Percentiles rank a stretch among this genome's conserved stretches.
Evolutionary conservation across 495 filamentous ascomycete species (phyloP).

Genomic region (Penicillium lividum): DNA sequence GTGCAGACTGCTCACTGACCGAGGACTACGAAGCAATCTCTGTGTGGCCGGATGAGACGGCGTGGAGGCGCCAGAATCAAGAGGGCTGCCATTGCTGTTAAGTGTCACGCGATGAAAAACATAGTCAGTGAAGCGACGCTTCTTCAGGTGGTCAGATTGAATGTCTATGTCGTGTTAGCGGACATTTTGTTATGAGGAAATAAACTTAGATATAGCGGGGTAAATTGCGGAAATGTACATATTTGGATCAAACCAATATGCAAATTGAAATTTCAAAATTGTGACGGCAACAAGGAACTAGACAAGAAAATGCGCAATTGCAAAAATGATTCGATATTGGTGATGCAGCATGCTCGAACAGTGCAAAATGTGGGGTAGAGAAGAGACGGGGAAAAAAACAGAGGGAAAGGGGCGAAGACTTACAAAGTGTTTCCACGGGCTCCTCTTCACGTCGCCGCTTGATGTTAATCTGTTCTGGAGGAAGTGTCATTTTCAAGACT

Average conservation of each 20-base stretch:
- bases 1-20: conserved; percentile 44
- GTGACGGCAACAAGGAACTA: not conserved
- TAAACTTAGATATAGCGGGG: not conserved
- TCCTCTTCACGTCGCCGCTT: conserved; percentile 60
- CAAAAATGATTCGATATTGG: not conserved
- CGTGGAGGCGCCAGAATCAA: conserved; percentile 19
- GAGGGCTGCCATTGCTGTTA: conserved; percentile 20
- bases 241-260: not conserved
- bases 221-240: not conserved
- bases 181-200: not conserved
- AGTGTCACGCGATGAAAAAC: conserved; percentile 46
- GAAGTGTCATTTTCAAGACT: conserved; percentile 38
- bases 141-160: conserved; percentile 48
- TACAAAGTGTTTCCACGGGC: conserved; percentile 58
- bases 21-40: conserved; percentile 36
- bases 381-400: conserved; percentile 7
- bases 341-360: not conserved
- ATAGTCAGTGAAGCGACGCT: conserved; percentile 53
- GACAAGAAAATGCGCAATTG: not conserved
- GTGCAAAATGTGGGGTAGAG: conserved; percentile 21
- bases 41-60: conserved; percentile 23
- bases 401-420: conserved; percentile 17
- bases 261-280: not conserved
- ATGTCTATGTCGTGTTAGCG: conserved; percentile 37
- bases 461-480: conserved; percentile 56